Conservation (phyloP, 2,329 filamentous ascomycete genomes). For the Fusarium sulawesiense region DNA sequence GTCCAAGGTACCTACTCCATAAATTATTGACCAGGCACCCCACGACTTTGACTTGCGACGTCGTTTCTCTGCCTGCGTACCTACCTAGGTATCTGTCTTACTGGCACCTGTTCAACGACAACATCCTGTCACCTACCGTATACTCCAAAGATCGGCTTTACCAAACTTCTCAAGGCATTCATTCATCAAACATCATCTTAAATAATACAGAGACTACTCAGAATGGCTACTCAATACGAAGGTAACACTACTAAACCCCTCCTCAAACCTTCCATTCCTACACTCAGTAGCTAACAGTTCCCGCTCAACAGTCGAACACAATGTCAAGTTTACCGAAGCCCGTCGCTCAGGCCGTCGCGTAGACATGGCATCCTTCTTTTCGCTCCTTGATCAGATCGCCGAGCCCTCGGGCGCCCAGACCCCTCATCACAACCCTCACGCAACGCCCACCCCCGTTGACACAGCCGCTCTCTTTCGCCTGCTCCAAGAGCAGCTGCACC, state of each 20-base stretch:
- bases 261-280: slow-evolving; percentile 13
- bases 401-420: slow-evolving; percentile 50
- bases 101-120: slow-evolving; percentile 19
- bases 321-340: slow-evolving; percentile 61
- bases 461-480: slow-evolving; percentile 68
- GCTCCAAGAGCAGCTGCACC: slow-evolving; percentile 68
- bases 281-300: slow-evolving; percentile 1
- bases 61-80: slow-evolving; percentile 33
- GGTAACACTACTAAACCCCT: slow-evolving; percentile 49
- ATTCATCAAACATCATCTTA: neutral
- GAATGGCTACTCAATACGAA: slow-evolving; percentile 70
- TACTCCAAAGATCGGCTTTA: neutral
- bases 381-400: slow-evolving; percentile 66
- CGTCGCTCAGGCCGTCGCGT: slow-evolving; percentile 62
- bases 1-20: slow-evolving; percentile 14
- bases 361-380: slow-evolving; percentile 73
- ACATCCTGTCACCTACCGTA: slow-evolving; percentile 7
- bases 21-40: neutral
- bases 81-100: neutral
- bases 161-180: neutral
- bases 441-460: slow-evolving; percentile 70
- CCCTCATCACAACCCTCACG: slow-evolving; percentile 64
- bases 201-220: slow-evolving; percentile 16
- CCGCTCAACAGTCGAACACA: slow-evolving; percentile 70
- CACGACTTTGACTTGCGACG: slow-evolving; percentile 37